Evolutionary conservation across 176 grass and related monocot species (phyloP), one percentile per base, ranked within the genome.

Genomic region (Aechmea fasciata): DNA sequence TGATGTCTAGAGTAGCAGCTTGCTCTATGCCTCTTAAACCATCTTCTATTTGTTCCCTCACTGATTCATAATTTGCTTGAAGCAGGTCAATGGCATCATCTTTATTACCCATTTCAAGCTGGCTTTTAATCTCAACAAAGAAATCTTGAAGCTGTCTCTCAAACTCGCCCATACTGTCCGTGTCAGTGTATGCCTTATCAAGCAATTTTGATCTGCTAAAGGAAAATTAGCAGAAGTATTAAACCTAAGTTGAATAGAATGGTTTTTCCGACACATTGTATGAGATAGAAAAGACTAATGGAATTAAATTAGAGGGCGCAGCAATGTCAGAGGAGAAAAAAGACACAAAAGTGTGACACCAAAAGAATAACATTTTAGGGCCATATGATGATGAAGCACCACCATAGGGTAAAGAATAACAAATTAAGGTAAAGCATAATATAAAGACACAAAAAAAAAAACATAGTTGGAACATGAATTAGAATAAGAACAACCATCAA

Each of bases 1-100:
- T 57, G 49, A 77, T 67, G 13, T 83, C 69, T 59, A 83, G 65
- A 78, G 78, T 14, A 78, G 81, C 69, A 64, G 81, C 81, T 78
- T 83, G 75, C 22, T 73, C 74, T 63, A 83, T 73, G 26, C 75
- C 75, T 67, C 67, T 78, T 11, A 28, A 63, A 49, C 75, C 75
- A 48, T 71, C 59, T 13, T 83, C 48, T 13, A 83, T 83, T 20
- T 83, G 69, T 8, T 63, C 75, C n/a, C 64, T 78, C 22, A 83
- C 81, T 48, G 50, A 54, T 57, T 78, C 70, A 47, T 78, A 83
- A 78, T 78, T 83, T 71, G 75, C 81, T 63, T 50, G 51, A 77
- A 77, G 75, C 23, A 77, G n/a, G 66, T 77, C 18, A n/a, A 69
- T 13, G 33, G 75, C 74, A 73, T 83, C 63, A 22, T 73, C 75